These are phyloP conservation scores for Infundibulicybe gibba DNA, from an alignment of 768 basidiomycete genomes.

Conservation along the genomic window DNA sequence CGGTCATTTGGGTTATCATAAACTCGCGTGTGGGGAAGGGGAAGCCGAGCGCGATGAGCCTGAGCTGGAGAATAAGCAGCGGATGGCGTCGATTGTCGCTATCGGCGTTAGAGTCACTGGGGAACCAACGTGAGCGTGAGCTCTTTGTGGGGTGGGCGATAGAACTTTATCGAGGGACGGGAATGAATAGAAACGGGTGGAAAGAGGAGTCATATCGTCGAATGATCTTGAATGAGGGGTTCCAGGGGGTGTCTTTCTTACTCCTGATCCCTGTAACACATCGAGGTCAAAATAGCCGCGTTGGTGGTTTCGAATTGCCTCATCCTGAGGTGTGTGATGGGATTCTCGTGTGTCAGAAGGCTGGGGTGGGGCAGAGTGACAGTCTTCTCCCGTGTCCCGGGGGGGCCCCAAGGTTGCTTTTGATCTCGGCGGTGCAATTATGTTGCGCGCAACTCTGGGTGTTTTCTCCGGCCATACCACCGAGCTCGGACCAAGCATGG, in stretches of 20 bases:
- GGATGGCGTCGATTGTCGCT: conserved; percentile 46
- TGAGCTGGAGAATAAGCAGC: conserved; percentile 29
- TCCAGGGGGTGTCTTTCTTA: conserved; percentile 48
- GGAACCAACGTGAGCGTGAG: neutral
- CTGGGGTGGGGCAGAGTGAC: conserved; percentile 15
- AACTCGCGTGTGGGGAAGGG: conserved; percentile 36
- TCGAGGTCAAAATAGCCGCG: conserved; percentile 51
- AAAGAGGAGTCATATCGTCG: conserved; percentile 15
- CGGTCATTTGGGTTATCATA: conserved; percentile 12
- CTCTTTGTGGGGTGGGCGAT: too few relatives aligned
- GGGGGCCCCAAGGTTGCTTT: conserved; percentile 42
- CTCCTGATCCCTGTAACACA: conserved; percentile 18
- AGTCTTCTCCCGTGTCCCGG: conserved; percentile 36
- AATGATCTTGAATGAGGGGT: conserved; percentile 27
- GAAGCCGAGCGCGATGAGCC: conserved; percentile 39
- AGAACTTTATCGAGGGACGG: conserved; percentile 16
- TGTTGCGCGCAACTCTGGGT: conserved; percentile 1
- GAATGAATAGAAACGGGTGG: conserved; percentile 34
- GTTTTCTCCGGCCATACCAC: conserved; percentile 37
- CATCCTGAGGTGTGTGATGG: conserved; percentile 10
- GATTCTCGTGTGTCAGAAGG: conserved; percentile 1
- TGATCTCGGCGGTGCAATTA: too few relatives aligned
- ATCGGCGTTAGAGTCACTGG: conserved; percentile 17
- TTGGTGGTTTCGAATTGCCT: conserved; percentile 45
- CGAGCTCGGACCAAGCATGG: conserved; percentile 23